Evolutionary conservation across 371 early-diverging fungal genomes (phyloP).

Genomic region (Choanephora cucurbitarum): DNA sequence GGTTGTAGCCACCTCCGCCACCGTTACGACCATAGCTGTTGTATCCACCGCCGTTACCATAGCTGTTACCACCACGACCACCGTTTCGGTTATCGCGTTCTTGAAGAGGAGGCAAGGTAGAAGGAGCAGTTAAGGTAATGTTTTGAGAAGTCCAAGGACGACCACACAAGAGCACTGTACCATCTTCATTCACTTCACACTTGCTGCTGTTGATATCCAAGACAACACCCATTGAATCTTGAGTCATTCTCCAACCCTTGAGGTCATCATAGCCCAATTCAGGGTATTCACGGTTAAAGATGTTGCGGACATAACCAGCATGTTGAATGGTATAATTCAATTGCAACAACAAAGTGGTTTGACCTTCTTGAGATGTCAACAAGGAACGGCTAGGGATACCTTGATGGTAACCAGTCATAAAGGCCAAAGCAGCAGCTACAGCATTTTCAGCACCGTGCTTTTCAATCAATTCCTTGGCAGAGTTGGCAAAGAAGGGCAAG

Average conservation of each 20-base stretch:
- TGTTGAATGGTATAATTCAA: constrained; percentile 67
- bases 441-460: constrained; percentile 69
- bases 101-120: constrained; percentile 79
- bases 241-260: constrained; percentile 79
- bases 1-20: constrained; percentile 22
- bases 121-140: constrained; percentile 67
- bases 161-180: constrained; percentile 48
- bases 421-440: constrained; percentile 82
- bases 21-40: constrained; percentile 30
- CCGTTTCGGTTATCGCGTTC: constrained; percentile 52
- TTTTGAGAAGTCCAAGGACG: constrained; percentile 66
- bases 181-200: constrained; percentile 56
- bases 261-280: constrained; percentile 67
- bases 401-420: constrained; percentile 80
- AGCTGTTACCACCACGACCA: constrained; percentile 21
- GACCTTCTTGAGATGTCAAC: constrained; percentile 80
- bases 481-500: constrained; percentile 70
- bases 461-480: constrained; percentile 73
- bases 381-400: constrained; percentile 82
- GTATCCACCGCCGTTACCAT: constrained; percentile 16
- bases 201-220: constrained; percentile 76
- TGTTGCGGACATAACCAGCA: constrained; percentile 80
- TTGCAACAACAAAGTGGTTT: constrained; percentile 72
- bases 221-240: constrained; percentile 79
- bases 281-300: constrained; percentile 71